Percentiles rank a stretch among this genome's conserved stretches.
Conservation (phyloP, 352 stramenopile species). For the Phytophthora foliorum region DNA sequence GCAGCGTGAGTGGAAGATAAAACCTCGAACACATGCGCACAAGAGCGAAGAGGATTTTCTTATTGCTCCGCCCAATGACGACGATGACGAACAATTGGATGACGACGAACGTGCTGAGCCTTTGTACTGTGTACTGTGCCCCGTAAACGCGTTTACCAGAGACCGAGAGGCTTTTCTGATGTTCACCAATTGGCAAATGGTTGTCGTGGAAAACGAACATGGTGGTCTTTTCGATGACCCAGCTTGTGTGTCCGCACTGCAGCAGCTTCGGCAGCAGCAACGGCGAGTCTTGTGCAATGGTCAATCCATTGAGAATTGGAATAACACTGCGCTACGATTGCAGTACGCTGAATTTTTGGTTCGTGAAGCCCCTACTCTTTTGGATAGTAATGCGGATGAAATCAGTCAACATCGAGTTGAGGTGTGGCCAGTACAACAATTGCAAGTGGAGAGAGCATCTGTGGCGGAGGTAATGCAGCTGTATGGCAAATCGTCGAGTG, state of each 20-base stretch:
- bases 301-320: conserved; percentile 73
- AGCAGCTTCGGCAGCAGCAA: conserved; percentile 56
- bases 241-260: conserved; percentile 48
- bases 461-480: conserved; percentile 52
- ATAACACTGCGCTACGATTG: conserved; percentile 41
- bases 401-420: conserved; percentile 29
- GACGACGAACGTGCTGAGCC: conserved; percentile 56
- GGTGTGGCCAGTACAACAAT: conserved; percentile 32
- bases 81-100: conserved; percentile 58
- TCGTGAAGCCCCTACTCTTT: conserved; percentile 23
- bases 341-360: conserved; percentile 69
- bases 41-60: conserved; percentile 45
- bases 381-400: conserved; percentile 15
- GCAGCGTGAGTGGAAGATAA: conserved; percentile 66
- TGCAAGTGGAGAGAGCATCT: conserved; percentile 59
- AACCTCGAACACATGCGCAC: conserved; percentile 29
- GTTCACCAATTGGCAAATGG: conserved; percentile 69
- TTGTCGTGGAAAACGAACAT: conserved; percentile 82
- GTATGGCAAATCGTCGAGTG: conserved; percentile 57
- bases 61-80: conserved; percentile 25
- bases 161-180: conserved; percentile 60
- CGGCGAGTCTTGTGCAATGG: conserved; percentile 72
- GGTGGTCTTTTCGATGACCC: conserved; percentile 56
- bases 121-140: conserved; percentile 75
- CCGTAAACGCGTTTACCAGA: conserved; percentile 61